Base-by-base conservation (phyloP, 169 alveolate species). In the Nephromyces sp. region DNA sequence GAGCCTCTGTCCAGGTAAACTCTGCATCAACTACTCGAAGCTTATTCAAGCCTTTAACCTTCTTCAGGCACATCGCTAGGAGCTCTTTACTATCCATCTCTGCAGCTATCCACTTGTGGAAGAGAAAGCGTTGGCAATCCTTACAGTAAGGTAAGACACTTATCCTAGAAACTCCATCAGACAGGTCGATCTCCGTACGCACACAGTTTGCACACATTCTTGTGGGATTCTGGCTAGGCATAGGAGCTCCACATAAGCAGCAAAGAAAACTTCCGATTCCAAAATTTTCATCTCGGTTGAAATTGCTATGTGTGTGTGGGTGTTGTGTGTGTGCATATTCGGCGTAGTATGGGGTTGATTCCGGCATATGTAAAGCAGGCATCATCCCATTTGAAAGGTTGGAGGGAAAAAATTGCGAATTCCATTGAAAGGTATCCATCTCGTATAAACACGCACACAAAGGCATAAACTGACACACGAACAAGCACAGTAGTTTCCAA, bases 51-150 rank as follows among this genome's bases (percentile, higher is more conserved):
- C 99, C 99, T 74, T 93, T 92, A 52, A 96, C 88, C 81, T 93
- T 93, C 86, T 95, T 95, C 53, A 97, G 88, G 80, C 99, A 95
- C 28, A 97, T 77, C 27, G 98, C 92, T 75, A 97, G 84, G 67
- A 97, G 88, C 84, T 97, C 99, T 68, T 93, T 92, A 65, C 97
- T 89, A 86, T 97, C 99, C 61, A 92, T 85, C 77, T 94, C 95
- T 57, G 93, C 85, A 35, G 81, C 77, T 5, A 91, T 88, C 99
- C 99, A 96, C 66, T 96, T 97, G 68, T 97, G 97, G 32, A 91
- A 84, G 66, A 84, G 84, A 79, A 91, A 96, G 52, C 99, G 84
- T 65, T 75, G 80, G 82, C 98, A 95, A 22, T 89, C 91, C 69
- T 93, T 78, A 78, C 98, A 95, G 69, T 82, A 89, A 70, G 85